Conservation (phyloP, 2,329 filamentous ascomycete genomes). For the Plectosphaerella sp. region DNA sequence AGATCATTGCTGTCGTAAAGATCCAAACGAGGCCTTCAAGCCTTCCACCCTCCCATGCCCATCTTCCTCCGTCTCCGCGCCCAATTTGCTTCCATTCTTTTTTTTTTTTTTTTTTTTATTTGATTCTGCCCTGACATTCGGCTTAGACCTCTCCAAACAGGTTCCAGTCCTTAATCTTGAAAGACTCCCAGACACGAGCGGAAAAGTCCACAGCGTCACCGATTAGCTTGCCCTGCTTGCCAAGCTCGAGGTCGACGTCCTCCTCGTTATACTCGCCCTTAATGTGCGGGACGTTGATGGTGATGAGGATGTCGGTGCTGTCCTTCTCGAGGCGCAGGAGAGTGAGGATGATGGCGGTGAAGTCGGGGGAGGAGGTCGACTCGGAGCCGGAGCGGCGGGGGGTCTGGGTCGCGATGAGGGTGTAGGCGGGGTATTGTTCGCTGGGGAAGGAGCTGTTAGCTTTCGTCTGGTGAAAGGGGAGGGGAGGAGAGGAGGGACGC, state of each 20-base stretch:
- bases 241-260: conserved; percentile 63
- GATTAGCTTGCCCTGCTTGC: conserved; percentile 63
- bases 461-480: not conserved
- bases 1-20: no score
- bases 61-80: no score
- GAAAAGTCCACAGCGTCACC: conserved; percentile 66
- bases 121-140: not conserved
- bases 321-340: conserved; percentile 72
- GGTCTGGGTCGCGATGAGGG: conserved; percentile 63
- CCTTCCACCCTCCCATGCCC: no score
- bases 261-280: conserved; percentile 68
- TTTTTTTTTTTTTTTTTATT: no score
- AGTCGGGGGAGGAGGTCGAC: conserved; percentile 44
- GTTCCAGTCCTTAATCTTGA: conserved; percentile 77
- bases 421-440: conserved; percentile 56
- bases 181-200: conserved; percentile 62
- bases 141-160: conserved; percentile 54
- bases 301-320: conserved; percentile 76
- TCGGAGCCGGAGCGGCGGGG: conserved; percentile 27
- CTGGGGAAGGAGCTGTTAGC: conserved; percentile 22
- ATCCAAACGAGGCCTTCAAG: no score
- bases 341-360: conserved; percentile 72
- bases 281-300: conserved; percentile 84
- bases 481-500: conserved; percentile 17
- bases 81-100: no score